phyloP scores from a whole-genome alignment of 768 basidiomycete species.

The Kwoniella heveanensis region DNA sequence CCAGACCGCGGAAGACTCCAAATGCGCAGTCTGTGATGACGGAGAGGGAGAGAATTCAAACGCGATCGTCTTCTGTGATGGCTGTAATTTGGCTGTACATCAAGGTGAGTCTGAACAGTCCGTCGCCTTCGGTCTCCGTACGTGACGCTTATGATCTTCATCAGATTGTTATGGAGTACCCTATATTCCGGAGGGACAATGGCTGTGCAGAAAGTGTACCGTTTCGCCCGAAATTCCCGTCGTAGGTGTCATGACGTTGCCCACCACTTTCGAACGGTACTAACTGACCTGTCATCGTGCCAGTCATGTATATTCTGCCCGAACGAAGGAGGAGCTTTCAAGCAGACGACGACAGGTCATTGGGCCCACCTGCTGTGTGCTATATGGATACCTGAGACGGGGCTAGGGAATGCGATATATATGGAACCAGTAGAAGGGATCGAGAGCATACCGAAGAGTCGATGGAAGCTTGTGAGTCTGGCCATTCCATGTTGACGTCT shows the following conservation, averaged over 20 bases:
- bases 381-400: slow-evolving; percentile 94
- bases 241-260: slow-evolving; percentile 62
- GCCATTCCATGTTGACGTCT: neutral
- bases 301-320: slow-evolving; percentile 95
- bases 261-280: no score
- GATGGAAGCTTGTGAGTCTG: slow-evolving; percentile 85
- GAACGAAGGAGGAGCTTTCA: slow-evolving; percentile 96
- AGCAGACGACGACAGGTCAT: slow-evolving; percentile 86
- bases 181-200: slow-evolving; percentile 98
- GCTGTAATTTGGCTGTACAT: slow-evolving; percentile 98
- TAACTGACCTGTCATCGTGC: slow-evolving; percentile 4
- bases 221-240: slow-evolving; percentile 96
- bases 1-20: slow-evolving; percentile 90
- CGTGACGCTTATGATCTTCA: neutral
- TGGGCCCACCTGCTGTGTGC: slow-evolving; percentile 98
- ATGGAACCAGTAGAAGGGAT: slow-evolving; percentile 97
- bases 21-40: slow-evolving; percentile 96
- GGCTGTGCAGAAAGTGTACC: slow-evolving; percentile 97
- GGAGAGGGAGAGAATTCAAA: slow-evolving; percentile 98
- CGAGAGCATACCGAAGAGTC: slow-evolving; percentile 79
- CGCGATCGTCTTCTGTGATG: slow-evolving; percentile 98
- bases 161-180: slow-evolving; percentile 98
- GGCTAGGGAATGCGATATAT: slow-evolving; percentile 89
- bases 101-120: slow-evolving; percentile 71
- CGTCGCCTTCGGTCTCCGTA: neutral